Evolutionary conservation across 371 early-diverging fungal species (phyloP).

Genomic region (Mortierella sp.): DNA sequence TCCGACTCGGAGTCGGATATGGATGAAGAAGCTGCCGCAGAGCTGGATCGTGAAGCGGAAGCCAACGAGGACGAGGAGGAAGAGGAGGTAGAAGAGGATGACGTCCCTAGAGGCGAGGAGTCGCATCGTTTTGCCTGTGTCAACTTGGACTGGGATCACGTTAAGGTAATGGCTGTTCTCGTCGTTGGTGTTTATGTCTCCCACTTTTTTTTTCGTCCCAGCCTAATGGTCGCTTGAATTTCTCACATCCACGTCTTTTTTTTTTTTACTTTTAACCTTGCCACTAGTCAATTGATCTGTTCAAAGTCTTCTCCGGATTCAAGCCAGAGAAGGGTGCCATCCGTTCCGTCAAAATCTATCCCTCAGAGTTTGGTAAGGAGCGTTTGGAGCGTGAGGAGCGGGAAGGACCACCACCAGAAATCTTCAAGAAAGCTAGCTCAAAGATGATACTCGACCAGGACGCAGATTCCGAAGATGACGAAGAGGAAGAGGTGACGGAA

Average conservation of each 20-base stretch:
- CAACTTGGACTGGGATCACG: constrained; percentile 98
- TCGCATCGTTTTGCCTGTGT: constrained; percentile 92
- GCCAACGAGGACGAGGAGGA: constrained; percentile 64
- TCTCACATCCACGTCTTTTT: too few species aligned
- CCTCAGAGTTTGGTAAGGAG: constrained; percentile 97
- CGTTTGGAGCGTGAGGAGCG: constrained; percentile 79
- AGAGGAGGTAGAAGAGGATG: constrained; percentile 63
- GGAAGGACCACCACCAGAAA: constrained; percentile 88
- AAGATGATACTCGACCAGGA: constrained; percentile 57
- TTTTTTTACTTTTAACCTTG: background rate
- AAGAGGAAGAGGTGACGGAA: constrained; percentile 63
- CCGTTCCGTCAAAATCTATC: constrained; percentile 86
- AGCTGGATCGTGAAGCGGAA: constrained; percentile 60
- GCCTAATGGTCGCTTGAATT: background rate
- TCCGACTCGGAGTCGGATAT: constrained; percentile 67
- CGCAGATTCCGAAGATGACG: constrained; percentile 57
- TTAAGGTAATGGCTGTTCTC: constrained; percentile 58
- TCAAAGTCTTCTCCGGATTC: constrained; percentile 88
- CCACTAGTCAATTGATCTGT: constrained; percentile 82
- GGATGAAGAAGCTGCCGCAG: constrained; percentile 59
- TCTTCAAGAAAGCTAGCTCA: constrained; percentile 64
- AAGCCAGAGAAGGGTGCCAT: constrained; percentile 83
- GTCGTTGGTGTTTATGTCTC: background rate
- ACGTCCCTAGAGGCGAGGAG: constrained; percentile 86
- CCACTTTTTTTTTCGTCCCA: background rate